Conservation (phyloP, 2,329 filamentous ascomycete species). For the Talaromyces albobiverticillius region DNA sequence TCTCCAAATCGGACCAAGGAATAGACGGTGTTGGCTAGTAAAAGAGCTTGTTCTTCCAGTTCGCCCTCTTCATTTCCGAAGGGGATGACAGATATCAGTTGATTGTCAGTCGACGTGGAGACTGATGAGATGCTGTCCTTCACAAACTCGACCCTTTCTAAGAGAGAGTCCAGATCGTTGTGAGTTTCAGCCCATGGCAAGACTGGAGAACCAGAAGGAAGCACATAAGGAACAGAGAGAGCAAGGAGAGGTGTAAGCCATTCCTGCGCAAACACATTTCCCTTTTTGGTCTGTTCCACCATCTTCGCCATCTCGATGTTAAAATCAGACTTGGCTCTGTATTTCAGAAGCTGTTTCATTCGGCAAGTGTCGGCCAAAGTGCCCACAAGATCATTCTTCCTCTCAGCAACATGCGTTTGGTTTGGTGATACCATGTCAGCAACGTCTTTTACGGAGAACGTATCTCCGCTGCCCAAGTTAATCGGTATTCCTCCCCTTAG, state of each 20-base stretch:
- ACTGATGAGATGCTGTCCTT: neutral
- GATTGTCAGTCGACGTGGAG: neutral
- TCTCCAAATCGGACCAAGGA: slow-evolving; percentile 1
- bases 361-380: neutral
- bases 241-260: slow-evolving; percentile 2
- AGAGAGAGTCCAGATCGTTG: neutral
- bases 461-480: neutral
- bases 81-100: neutral
- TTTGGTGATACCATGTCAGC: slow-evolving; percentile 1
- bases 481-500: neutral
- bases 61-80: neutral
- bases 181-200: neutral
- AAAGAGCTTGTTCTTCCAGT: neutral
- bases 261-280: slow-evolving; percentile 2
- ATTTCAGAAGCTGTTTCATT: neutral
- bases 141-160: neutral
- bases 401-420: neutral
- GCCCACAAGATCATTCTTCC: neutral
- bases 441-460: neutral
- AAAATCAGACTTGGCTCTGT: neutral
- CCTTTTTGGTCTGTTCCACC: neutral
- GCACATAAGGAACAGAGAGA: neutral
- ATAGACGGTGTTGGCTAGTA: neutral
- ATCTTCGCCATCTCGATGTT: neutral
- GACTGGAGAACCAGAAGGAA: neutral